Conservation (phyloP, 768 basidiomycete genomes). For the Phylloporus rhodoxanthus region DNA sequence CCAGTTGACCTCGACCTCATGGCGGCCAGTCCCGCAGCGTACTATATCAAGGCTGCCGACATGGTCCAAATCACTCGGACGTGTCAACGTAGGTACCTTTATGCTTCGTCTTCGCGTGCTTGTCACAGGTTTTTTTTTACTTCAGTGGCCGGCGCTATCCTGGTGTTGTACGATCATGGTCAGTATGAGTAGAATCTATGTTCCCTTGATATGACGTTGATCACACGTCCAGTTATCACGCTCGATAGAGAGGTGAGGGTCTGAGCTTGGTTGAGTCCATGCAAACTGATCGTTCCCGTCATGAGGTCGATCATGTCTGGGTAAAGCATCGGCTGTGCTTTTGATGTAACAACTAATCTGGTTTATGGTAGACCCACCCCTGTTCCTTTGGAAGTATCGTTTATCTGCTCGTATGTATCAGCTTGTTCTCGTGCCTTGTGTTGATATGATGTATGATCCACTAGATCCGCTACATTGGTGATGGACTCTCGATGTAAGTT, state of each 20-base stretch:
- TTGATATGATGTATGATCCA: not conserved
- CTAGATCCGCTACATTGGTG: slow-evolving; percentile 25
- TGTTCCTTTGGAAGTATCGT: slow-evolving; percentile 13
- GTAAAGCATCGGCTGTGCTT: slow-evolving; percentile 2
- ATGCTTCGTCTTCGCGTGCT: not conserved
- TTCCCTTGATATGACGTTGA: not conserved
- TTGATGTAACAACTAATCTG: not conserved
- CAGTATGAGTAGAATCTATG: not conserved
- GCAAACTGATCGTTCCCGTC: not conserved
- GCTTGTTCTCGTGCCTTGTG: not conserved
- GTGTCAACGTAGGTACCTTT: slow-evolving; percentile 10
- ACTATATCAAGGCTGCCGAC: slow-evolving; percentile 1
- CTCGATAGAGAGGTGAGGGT: slow-evolving; percentile 14
- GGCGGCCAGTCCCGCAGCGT: not conserved
- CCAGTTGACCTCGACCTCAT: not conserved
- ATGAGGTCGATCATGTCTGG: slow-evolving; percentile 19
- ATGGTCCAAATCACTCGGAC: slow-evolving; percentile 3
- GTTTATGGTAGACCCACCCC: slow-evolving; percentile 2
- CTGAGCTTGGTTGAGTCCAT: not conserved
- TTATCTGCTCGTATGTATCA: slow-evolving; percentile 17
- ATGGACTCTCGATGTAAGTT: slow-evolving; percentile 16
- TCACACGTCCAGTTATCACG: slow-evolving; percentile 6
- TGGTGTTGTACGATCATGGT: slow-evolving; percentile 20
- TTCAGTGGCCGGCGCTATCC: slow-evolving; percentile 5
- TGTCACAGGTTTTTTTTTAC: not conserved